Evolutionary conservation across 805 yeast species (phyloP).

Genomic region (Saccharomycopsis lassenensis): DNA sequence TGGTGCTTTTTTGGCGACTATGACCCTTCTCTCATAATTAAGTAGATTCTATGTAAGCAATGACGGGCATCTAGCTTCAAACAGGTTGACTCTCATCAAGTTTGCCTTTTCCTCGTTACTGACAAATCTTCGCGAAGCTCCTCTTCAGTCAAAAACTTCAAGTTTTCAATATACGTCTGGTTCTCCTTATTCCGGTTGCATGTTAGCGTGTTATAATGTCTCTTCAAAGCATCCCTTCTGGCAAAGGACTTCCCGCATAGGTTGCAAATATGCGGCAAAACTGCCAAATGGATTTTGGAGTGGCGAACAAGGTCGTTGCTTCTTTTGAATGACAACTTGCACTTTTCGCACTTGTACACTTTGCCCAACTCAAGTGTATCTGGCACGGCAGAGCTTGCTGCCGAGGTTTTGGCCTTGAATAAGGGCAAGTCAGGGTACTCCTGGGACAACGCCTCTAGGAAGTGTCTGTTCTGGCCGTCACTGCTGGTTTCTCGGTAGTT

Average conservation of each 20-base stretch:
- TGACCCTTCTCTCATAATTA: too few species aligned
- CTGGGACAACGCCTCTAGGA: neutral
- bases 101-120: constrained; percentile 7
- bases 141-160: constrained; percentile 15
- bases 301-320: constrained; percentile 55
- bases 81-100: too few species aligned
- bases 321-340: constrained; percentile 54
- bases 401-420: neutral
- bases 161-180: constrained; percentile 16
- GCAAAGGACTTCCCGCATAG: constrained; percentile 78
- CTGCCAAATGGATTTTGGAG: constrained; percentile 60
- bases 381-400: constrained; percentile 1
- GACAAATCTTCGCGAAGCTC: constrained; percentile 11
- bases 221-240: constrained; percentile 67
- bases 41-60: too few species aligned
- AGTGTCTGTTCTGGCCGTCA: neutral
- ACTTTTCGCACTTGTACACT: constrained; percentile 46
- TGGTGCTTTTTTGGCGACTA: too few species aligned
- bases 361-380: constrained; percentile 22
- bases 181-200: constrained; percentile 63
- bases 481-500: constrained; percentile 2
- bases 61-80: too few species aligned
- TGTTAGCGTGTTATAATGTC: constrained; percentile 66
- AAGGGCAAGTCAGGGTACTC: neutral
- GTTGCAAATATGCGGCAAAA: constrained; percentile 66